These are phyloP conservation scores for Penicillium sp. DNA, from an alignment of 2,329 filamentous ascomycete genomes.

Conservation along the genomic window DNA sequence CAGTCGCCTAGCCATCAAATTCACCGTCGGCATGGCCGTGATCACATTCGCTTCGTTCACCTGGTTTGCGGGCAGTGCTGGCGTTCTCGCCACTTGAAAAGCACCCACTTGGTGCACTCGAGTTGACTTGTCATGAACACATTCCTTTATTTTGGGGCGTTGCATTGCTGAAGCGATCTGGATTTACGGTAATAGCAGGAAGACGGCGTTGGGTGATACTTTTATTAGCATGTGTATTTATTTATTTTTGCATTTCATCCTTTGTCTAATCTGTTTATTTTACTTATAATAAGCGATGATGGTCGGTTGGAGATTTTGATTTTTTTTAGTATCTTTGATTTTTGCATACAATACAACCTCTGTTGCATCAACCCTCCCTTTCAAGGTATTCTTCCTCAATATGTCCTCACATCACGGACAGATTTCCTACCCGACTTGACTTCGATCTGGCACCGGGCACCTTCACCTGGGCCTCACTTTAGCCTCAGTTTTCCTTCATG, in stretches of 20 bases:
- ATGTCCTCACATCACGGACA: background rate
- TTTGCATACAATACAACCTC: background rate
- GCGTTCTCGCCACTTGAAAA: slow-evolving; percentile 25
- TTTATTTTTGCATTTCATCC: slow-evolving; percentile 8
- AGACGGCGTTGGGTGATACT: slow-evolving; percentile 19
- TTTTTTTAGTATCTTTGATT: slow-evolving; percentile 7
- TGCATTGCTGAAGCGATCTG: slow-evolving; percentile 17
- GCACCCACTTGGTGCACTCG: background rate
- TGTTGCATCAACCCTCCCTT: background rate
- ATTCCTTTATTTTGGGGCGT: slow-evolving; percentile 10
- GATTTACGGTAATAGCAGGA: slow-evolving; percentile 26
- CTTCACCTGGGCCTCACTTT: background rate
- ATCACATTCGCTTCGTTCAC: slow-evolving; percentile 53
- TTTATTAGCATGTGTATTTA: slow-evolving; percentile 7
- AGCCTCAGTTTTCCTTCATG: background rate
- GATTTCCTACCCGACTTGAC: background rate
- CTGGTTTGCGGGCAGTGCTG: slow-evolving; percentile 41
- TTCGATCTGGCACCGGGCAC: background rate
- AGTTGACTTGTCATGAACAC: slow-evolving; percentile 17
- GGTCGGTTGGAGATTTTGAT: background rate
- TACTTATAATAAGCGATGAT: background rate
- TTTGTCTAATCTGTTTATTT: background rate
- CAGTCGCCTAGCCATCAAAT: slow-evolving; percentile 49
- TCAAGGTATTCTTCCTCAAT: background rate
- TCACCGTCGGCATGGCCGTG: slow-evolving; percentile 47